Evolutionary conservation across 2,329 filamentous ascomycete species (phyloP).

Genomic region (Achaetomium macrosporum): DNA sequence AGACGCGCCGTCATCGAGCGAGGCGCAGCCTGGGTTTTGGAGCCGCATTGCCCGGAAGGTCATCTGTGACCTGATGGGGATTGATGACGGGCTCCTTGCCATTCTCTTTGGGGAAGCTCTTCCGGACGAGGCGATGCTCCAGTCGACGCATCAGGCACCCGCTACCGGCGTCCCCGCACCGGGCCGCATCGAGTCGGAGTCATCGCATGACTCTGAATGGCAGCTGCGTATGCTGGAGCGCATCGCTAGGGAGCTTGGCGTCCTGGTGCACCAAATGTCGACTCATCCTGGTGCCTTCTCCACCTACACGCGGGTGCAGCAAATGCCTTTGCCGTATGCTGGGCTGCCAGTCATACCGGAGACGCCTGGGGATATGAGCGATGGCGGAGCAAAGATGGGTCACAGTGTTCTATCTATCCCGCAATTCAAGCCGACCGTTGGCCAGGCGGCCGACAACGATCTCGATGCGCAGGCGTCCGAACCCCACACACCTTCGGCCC

Average conservation of each 20-base stretch:
- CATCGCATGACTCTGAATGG: constrained; percentile 50
- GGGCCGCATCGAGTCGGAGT: constrained; percentile 27
- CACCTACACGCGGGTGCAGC: constrained; percentile 64
- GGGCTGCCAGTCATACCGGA: constrained; percentile 65
- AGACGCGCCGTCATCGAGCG: constrained; percentile 33
- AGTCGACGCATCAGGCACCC: constrained; percentile 43
- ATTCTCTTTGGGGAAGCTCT: constrained; percentile 82
- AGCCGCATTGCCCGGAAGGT: constrained; percentile 77
- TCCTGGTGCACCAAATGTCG: constrained; percentile 75
- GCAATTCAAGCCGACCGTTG: constrained; percentile 46
- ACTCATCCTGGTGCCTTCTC: constrained; percentile 81
- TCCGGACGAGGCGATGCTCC: constrained; percentile 45
- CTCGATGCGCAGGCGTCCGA: constrained; percentile 27
- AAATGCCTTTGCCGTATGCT: constrained; percentile 67
- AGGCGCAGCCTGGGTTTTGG: constrained; percentile 65
- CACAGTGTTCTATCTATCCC: constrained; percentile 34
- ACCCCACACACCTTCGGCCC: constrained; percentile 4
- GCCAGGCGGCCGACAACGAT: constrained; percentile 33
- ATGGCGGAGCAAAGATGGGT: constrained; percentile 24
- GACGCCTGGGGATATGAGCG: constrained; percentile 33
- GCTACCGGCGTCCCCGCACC: constrained; percentile 24
- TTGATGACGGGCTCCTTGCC: constrained; percentile 78
- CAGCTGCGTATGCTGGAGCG: constrained; percentile 74
- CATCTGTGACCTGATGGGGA: constrained; percentile 82
- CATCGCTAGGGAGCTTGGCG: constrained; percentile 79